Evolutionary conservation across 2,329 filamentous ascomycete species (phyloP), one percentile per base, ranked within the genome.

Genomic region (Xylariaceae sp.): DNA sequence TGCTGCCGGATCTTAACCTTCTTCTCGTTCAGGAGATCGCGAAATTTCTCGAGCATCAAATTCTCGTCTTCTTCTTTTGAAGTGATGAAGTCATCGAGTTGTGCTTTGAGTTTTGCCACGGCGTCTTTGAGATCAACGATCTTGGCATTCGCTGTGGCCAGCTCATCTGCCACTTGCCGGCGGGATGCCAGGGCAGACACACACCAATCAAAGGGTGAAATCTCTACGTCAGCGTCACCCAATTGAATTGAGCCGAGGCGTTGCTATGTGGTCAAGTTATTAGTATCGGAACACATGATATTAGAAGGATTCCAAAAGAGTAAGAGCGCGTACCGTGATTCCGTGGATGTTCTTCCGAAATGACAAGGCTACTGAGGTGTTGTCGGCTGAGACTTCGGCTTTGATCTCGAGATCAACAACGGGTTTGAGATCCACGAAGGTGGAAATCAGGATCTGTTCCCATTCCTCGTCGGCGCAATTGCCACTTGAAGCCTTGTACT

Each of bases 1-100:
- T 89, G 85, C 56, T 89, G 79, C 35, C 86, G 70, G 40, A 91
- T 90, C 66, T 87, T 90, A 42, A 83, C 70, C 65, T 91, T 91
- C 69, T 92, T 92, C 62, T 85, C 80, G 55, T 91, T 91, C 1
- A 91, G 68, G 2, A 92, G 69, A 44, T 79, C 72, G 44, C 79
- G 76, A 55, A 88, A 88, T 61, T 88, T 88, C 49, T 79, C 76
- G 1, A 91, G 66, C 45, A 91, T 67, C 16, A 75, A 74, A 1
- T 74, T 73, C 64, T 91, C 86, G 50, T 88, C 77, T 16, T 79
- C 76, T 37, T 78, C 72, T 61, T 90, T 90, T 12, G 80, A 73
- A 43, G 72, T 71, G 37, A 83, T 72, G 14, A 91, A 74, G 55
- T 87, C 82, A 4, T 84, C 76, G 1, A 90, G 68, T 57, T 86